Evolutionary conservation across 306 rosid species (phyloP).

Genomic region (Macrotyloma uniflorum): DNA sequence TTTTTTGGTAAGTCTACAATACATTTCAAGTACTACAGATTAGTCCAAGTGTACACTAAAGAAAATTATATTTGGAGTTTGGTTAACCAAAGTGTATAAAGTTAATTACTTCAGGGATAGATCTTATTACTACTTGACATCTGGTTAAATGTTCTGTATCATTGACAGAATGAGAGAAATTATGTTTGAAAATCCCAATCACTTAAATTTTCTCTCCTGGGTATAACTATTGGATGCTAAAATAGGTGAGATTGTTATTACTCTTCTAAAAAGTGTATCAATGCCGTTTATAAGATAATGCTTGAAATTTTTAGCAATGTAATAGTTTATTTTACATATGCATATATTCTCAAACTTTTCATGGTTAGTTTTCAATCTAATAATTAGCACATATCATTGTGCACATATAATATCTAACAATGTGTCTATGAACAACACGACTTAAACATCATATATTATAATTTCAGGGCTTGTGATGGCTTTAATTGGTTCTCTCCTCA

Average conservation of each 20-base stretch:
- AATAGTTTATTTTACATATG: neutral
- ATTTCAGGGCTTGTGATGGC: constrained; percentile 83
- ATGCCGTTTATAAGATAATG: neutral
- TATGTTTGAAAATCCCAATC: neutral
- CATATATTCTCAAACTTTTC: neutral
- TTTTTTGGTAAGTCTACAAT: constrained; percentile 62
- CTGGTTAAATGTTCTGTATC: neutral
- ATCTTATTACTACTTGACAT: neutral
- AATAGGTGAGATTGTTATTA: neutral
- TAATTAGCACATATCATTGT: neutral
- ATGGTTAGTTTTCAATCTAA: neutral
- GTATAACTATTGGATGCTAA: neutral
- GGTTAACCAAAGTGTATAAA: neutral
- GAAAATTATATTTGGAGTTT: neutral
- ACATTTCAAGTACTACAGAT: neutral
- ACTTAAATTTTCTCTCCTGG: neutral
- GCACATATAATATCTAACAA: no score
- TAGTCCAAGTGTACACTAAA: neutral
- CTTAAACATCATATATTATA: constrained; percentile 16
- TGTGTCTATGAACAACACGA: neutral
- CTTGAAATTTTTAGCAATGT: neutral
- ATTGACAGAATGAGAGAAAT: neutral
- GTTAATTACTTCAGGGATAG: neutral
- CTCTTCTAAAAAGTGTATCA: neutral
- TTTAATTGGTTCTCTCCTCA: constrained; percentile 74